Evolutionary conservation across 1,139 yeast genomes (phyloP).

Genomic region (Protomyces inouyei): DNA sequence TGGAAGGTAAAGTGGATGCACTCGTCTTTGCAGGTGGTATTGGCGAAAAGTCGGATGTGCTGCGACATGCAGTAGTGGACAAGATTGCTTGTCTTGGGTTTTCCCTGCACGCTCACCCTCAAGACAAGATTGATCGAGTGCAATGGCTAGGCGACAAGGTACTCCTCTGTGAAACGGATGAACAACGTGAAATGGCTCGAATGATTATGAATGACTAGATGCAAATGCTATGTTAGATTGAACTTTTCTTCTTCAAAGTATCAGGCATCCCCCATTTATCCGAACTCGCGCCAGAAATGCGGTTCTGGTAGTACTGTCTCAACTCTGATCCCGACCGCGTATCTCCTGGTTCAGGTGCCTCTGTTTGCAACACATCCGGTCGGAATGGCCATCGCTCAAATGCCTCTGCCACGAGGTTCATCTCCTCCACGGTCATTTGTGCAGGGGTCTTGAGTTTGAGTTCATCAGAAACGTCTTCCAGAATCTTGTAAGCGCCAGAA

Average conservation of each 20-base stretch:
- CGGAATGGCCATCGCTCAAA: conserved; percentile 22
- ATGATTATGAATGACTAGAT: not conserved
- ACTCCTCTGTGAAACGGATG: conserved; percentile 33
- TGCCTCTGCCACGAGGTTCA: conserved; percentile 13
- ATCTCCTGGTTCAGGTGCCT: not conserved
- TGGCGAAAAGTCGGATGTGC: conserved; percentile 31
- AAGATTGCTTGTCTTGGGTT: conserved; percentile 19
- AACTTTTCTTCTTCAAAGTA: too few relatives aligned
- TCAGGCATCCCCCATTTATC: not conserved
- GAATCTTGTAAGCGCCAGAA: conserved; percentile 15
- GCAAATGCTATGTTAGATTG: too few relatives aligned
- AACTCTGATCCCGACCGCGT: not conserved
- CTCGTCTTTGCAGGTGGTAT: conserved; percentile 34
- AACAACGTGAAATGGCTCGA: conserved; percentile 32
- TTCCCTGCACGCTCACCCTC: conserved; percentile 7
- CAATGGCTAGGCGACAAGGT: conserved; percentile 27
- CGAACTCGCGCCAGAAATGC: not conserved
- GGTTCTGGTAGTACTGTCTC: not conserved
- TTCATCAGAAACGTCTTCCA: conserved; percentile 4
- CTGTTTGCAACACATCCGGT: conserved; percentile 10
- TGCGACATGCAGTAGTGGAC: conserved; percentile 22
- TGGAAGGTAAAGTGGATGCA: conserved; percentile 32
- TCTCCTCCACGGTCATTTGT: conserved; percentile 20
- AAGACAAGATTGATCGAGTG: conserved; percentile 25
- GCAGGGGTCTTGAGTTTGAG: conserved; percentile 6